Base-by-base conservation (phyloP, 257 asterid genomes). In the Solanum sitiens region DNA sequence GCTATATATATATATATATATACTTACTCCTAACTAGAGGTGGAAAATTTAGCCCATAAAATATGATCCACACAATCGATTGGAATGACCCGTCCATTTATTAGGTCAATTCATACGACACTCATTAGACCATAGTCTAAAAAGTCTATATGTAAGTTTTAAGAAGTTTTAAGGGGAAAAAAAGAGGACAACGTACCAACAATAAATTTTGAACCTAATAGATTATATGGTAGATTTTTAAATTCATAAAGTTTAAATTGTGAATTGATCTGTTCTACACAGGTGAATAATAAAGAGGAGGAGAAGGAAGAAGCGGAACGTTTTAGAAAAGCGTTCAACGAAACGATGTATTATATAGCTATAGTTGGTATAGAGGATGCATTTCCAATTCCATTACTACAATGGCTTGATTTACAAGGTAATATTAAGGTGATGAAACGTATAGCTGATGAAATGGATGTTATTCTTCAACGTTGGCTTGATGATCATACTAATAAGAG, bases 401-500 rank as follows among this genome's bases (percentile, higher is more conserved):
- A 91, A n/a, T 86, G 91, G 89, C 61, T 90, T 11, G 93, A 91
- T 71, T 53, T 83, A 14, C 92, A 88, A 20, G 93, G 91, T 7
- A 70, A 87, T 32, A 88, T 86, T 59, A 89, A 79, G 61, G 84
- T 50, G 35, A 90, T 91, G 92, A 91, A 91, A 74, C 71, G 45
- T 68, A 80, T 73, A 63, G 89, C 63, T 18, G 37, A 83, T 35
- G 91, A 89, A 72, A 87, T 83, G 92, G 93, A 91, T n/a, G 33
- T 12, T 15, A 76, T 91, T 10, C 39, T 90, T 20, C 86, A 70
- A 11, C 84, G 61, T 16, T 91, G 93, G 91, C 83, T 91, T 72
- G 84, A 90, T 45, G 92, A 88, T 83, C 92, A 87, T 67, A 75
- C 83, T 9, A 56, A 59, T 2, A 89, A 20, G 25, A 61, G 37